These are phyloP conservation scores for Candida palmyrensis DNA, from an alignment of 805 yeast genomes.

Conservation along the genomic window DNA sequence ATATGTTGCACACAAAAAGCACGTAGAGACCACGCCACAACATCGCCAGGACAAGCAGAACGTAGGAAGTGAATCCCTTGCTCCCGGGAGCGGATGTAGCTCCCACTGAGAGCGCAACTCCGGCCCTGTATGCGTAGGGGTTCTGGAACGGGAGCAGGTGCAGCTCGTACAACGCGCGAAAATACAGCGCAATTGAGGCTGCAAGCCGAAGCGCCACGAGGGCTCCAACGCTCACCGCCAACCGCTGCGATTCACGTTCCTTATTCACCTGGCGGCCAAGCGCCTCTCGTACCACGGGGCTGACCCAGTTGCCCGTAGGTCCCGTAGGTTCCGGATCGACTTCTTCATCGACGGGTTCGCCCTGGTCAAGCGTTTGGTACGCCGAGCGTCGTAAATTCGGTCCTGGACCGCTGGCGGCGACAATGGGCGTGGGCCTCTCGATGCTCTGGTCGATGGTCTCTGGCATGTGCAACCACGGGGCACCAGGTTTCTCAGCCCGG, in stretches of 20 bases:
- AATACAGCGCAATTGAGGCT: no score
- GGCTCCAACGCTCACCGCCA: constrained; percentile 17
- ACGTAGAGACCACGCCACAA: constrained; percentile 15
- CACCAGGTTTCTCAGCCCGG: constrained; percentile 6
- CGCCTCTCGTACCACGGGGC: constrained; percentile 42
- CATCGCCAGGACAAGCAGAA: neutral
- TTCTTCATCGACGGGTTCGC: constrained; percentile 7
- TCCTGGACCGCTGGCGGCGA: neutral
- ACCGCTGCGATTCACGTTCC: constrained; percentile 29
- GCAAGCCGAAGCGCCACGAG: neutral
- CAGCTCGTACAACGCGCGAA: neutral
- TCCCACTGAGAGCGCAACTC: constrained; percentile 5
- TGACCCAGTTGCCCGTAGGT: constrained; percentile 31
- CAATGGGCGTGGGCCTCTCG: neutral
- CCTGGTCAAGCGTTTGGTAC: constrained; percentile 6
- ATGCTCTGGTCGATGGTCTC: neutral
- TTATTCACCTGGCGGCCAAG: constrained; percentile 39
- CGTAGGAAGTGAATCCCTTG: no score
- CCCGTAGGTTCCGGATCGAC: no score
- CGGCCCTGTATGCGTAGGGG: constrained; percentile 5
- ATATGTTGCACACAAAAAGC: constrained; percentile 21
- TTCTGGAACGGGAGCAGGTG: constrained; percentile 6
- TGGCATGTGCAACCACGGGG: neutral
- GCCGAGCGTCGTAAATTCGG: neutral
- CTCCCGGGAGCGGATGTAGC: constrained; percentile 13